Base-by-base conservation (phyloP, 2,329 filamentous ascomycete species). In the Basipetospora chlamydospora region DNA sequence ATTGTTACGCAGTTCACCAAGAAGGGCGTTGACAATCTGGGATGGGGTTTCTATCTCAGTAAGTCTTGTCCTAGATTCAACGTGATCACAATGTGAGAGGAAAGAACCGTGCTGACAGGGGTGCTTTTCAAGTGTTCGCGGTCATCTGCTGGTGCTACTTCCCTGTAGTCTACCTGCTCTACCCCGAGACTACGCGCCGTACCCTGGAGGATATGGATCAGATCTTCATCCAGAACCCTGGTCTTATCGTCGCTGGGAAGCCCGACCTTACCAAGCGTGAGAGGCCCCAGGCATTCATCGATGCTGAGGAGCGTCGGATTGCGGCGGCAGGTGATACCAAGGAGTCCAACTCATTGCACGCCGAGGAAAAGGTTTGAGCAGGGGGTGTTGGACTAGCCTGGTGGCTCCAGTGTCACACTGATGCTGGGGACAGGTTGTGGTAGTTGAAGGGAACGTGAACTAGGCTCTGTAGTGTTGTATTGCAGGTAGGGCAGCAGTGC, bases 191-290 rank as follows among this genome's bases (percentile, higher is more conserved):
- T 2, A 48, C 58, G 5, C 52, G 60, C 32, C 53, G 58, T 8
- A 60, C 63, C 0, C 52, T 68, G 6, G 64, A 68, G 44, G 63
- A 67, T 30, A 65, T 67, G 47, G 62, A 67, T 41, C 49, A 60
- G 38, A 59, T 60, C 28, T 61, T 59, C 40, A 50, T 51, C 25
- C 46, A 47, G 23, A 46, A 51, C 28, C 48, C 48, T 1, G 45
- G 44, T 11, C 28, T 51, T 11, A 44, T 59, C 23, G 56, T 60
- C 11, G 58, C 48, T 22, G 45, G 49, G 18, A 52, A 55, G 35
- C 40, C 43, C 4, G 45, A 46, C 12, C 42, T 59, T 34, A 59
- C 54, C 3, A 50, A 59, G 34, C 54, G 54, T n/a, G 45, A 47
- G 16, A 50, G 57, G 3, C 57, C 57, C 1, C 52, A 51, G 35